Evolutionary conservation across 2,329 filamentous ascomycete genomes (phyloP).

Genomic region (Chrysoporthe puriensis): DNA sequence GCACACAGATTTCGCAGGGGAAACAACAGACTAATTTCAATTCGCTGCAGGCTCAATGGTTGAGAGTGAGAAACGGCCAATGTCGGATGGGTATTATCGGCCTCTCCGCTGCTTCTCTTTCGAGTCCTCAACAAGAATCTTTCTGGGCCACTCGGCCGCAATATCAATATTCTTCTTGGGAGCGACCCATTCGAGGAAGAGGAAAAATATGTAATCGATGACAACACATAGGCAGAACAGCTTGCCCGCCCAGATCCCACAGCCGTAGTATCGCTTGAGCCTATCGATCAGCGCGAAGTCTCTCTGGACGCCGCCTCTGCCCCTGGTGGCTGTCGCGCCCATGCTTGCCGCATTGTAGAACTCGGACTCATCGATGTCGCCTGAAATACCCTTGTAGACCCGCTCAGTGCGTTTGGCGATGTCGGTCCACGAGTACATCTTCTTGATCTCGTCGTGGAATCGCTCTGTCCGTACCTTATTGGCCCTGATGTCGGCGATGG

Average conservation of each 20-base stretch:
- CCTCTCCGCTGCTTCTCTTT: conserved; percentile 23
- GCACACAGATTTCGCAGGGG: background rate
- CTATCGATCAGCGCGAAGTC: conserved; percentile 94
- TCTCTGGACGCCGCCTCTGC: conserved; percentile 66
- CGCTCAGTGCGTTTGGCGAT: conserved; percentile 91
- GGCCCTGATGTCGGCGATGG: conserved; percentile 82
- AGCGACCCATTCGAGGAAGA: conserved; percentile 85
- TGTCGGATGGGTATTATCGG: conserved; percentile 12
- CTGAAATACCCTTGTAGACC: conserved; percentile 92
- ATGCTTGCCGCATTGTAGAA: conserved; percentile 75
- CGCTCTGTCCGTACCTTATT: conserved; percentile 88
- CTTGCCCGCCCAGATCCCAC: conserved; percentile 97
- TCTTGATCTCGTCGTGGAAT: conserved; percentile 95
- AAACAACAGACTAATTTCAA: no score
- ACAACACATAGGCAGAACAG: conserved; percentile 94
- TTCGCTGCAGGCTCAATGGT: no score
- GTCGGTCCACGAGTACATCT: conserved; percentile 99
- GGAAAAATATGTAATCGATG: conserved; percentile 89
- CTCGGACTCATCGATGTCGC: conserved; percentile 80
- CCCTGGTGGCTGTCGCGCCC: conserved; percentile 60
- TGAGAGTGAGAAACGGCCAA: background rate
- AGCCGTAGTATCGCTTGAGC: conserved; percentile 95
- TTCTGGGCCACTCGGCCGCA: conserved; percentile 89
- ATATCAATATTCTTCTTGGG: conserved; percentile 87
- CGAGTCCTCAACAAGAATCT: conserved; percentile 42